phyloP scores from a whole-genome alignment of 495 filamentous ascomycete species.

The Penicilliopsis zonata region DNA sequence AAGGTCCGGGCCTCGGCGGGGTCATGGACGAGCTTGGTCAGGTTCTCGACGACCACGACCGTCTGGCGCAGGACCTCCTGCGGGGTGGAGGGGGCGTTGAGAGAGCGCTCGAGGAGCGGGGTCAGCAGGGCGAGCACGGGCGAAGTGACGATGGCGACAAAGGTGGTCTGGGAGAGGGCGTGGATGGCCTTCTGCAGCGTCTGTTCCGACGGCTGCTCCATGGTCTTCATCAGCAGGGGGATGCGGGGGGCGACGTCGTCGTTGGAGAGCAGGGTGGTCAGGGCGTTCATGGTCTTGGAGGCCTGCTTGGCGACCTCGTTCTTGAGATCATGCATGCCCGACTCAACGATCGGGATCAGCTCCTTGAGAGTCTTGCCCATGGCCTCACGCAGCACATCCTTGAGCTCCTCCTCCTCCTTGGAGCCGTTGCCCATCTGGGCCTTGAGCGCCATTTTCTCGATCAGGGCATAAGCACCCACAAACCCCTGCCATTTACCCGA shows the following conservation, averaged over 20 bases:
- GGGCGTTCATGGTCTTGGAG: constrained; percentile 75
- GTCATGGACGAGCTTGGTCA: constrained; percentile 98
- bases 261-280: constrained; percentile 88
- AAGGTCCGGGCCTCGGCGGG: constrained; percentile 93
- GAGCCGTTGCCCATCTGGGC: constrained; percentile 71
- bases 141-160: constrained; percentile 94
- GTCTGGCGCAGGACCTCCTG: constrained; percentile 95
- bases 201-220: constrained; percentile 87
- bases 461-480: constrained; percentile 67
- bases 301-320: constrained; percentile 80
- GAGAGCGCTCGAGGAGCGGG: constrained; percentile 81
- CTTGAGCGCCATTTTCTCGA: constrained; percentile 88
- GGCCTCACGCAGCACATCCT: constrained; percentile 76
- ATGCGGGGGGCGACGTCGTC: constrained; percentile 93
- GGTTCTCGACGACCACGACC: constrained; percentile 94
- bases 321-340: constrained; percentile 95
- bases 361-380: constrained; percentile 88
- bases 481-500: constrained; percentile 94
- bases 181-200: constrained; percentile 91
- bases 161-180: constrained; percentile 95
- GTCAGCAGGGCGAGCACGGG: constrained; percentile 95
- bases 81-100: constrained; percentile 78
- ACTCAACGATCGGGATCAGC: constrained; percentile 85
- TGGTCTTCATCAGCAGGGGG: constrained; percentile 84
- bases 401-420: constrained; percentile 68